phyloP scores from a whole-genome alignment of 768 basidiomycete species.

The Vararia minispora region DNA sequence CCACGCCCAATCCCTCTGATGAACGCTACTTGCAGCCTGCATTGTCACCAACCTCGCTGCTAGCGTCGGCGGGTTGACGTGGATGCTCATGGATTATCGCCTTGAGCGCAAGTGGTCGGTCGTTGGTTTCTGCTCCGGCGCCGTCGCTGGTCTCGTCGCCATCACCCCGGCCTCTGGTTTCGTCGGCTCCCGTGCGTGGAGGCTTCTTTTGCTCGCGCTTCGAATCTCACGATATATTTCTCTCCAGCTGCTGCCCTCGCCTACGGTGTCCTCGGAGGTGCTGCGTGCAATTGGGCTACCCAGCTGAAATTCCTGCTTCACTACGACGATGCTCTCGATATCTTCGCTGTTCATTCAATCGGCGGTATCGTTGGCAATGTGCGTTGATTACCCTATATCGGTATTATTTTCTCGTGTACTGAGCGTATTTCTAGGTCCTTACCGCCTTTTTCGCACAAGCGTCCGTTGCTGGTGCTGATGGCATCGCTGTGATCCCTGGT shows the following conservation, averaged over 20 bases:
- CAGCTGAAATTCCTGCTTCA: constrained; percentile 76
- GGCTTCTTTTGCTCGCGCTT: not conserved
- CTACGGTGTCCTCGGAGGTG: constrained; percentile 79
- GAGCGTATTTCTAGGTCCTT: constrained; percentile 23
- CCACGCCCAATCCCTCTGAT: too few relatives aligned
- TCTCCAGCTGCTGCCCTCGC: constrained; percentile 62
- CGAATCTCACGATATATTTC: not conserved
- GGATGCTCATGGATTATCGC: constrained; percentile 95
- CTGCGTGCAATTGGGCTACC: constrained; percentile 89
- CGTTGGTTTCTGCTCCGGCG: constrained; percentile 94
- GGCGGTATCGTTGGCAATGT: constrained; percentile 72
- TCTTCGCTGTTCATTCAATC: constrained; percentile 78
- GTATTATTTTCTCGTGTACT: not conserved
- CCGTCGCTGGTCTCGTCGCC: constrained; percentile 82
- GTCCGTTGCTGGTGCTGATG: constrained; percentile 35
- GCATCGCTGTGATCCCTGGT: constrained; percentile 29
- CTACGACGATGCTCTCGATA: constrained; percentile 79
- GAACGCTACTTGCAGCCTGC: too few relatives aligned
- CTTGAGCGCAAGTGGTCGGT: constrained; percentile 89
- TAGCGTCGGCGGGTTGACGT: constrained; percentile 76
- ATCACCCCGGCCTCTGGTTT: constrained; percentile 81
- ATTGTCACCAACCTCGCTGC: constrained; percentile 92
- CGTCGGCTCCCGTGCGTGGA: constrained; percentile 58
- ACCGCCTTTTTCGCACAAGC: constrained; percentile 21
- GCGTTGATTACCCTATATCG: constrained; percentile 2